phyloP scores from a whole-genome alignment of 257 asterid genomes.

The Solanum etuberosum region DNA sequence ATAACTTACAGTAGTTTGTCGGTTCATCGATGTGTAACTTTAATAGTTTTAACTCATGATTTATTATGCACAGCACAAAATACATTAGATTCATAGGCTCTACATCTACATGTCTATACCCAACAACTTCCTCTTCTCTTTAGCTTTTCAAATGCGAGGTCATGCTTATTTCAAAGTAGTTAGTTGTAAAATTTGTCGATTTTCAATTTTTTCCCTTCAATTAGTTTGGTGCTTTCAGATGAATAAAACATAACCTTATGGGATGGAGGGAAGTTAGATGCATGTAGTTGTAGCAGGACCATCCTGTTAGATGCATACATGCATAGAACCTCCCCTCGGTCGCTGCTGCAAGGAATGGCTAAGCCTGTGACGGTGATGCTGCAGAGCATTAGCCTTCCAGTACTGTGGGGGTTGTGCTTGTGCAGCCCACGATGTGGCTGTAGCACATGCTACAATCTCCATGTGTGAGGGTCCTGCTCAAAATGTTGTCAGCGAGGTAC shows the following conservation, averaged over 20 bases:
- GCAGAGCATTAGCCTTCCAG: background rate
- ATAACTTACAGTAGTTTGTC: background rate
- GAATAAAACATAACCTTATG: background rate
- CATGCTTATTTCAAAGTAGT: background rate
- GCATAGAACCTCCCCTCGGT: background rate
- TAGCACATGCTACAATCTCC: background rate
- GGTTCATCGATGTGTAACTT: background rate
- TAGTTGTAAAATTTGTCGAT: background rate
- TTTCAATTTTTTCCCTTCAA: background rate
- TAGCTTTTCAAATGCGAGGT: background rate
- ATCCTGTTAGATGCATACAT: background rate
- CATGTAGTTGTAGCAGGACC: background rate
- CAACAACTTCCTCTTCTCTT: background rate
- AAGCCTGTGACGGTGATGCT: background rate
- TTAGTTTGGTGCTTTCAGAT: background rate
- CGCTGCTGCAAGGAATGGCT: background rate
- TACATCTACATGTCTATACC: background rate
- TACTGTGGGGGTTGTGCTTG: background rate
- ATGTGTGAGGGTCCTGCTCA: conserved; percentile 33
- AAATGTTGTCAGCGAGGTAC: conserved; percentile 48
- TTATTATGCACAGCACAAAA: background rate
- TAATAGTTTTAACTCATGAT: background rate
- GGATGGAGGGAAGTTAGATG: background rate
- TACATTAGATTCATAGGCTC: background rate
- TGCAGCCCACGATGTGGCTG: background rate